Evolutionary conservation across 2,329 filamentous ascomycete species (phyloP), one percentile per base, ranked within the genome.

Genomic region (Metarhizium album): DNA sequence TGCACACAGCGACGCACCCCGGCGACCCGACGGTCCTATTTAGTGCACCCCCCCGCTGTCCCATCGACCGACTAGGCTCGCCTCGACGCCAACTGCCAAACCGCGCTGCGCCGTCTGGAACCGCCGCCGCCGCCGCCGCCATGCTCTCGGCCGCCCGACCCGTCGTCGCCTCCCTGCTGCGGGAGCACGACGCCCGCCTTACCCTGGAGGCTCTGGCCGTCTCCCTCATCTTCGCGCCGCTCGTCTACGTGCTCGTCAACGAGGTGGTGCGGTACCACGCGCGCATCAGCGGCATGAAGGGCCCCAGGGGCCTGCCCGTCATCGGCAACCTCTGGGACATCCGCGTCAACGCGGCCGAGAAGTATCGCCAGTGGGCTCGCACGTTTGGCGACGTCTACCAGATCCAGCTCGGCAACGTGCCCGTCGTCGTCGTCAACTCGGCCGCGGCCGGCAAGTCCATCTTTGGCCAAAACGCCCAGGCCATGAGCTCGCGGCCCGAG

Each of bases 291-390:
- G 68, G 69, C 3, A 64, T 80, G 35, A 64, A 65, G 6, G 77
- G 77, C 0, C 77, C 77, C 0, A 55, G 60, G 0, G 76, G 77
- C 0, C 56, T 78, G 11, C 77, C 76, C 0, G 50, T 81, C 38
- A 73, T 81, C 42, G 78, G 77, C 11, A 80, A 80, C 48, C 59
- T 81, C 13, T 71, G 68, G 53, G 74, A 79, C 37, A 79, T 80
- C 29, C 70, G 74, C 4, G 64, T 68, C 47, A 76, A 80, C 53
- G 77, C 78, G 0, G 74, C 78, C 0, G 75, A 79, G 51, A 74
- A 78, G 59, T 81, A 80, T 58, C 72, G 75, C 2, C 55, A 71
- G 27, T 81, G 77, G 77, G 70, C 76, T 0, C 70, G 69, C 48
- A 67, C 62, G 38, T 74, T 74, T 49, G 69, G 68, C 0, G 57